Evolutionary conservation across 2,329 filamentous ascomycete genomes (phyloP).

Genomic region (Aspergillus ustus): DNA sequence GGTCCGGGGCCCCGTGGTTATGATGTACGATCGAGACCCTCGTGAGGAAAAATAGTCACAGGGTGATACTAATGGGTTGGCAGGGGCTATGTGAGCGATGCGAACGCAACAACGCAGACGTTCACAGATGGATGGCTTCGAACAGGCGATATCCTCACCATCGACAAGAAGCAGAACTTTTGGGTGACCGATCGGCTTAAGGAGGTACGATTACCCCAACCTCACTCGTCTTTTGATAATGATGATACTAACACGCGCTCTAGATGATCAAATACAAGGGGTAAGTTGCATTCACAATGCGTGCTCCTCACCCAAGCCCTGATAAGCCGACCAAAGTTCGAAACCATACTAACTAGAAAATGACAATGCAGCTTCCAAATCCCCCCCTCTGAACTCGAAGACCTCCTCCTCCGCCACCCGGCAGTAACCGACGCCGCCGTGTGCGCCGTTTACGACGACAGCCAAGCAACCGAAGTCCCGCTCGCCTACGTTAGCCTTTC

Average conservation of each 20-base stretch:
- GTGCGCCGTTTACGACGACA: constrained; percentile 26
- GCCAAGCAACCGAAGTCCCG: constrained; percentile 27
- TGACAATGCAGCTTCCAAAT: constrained; percentile 24
- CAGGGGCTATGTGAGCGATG: constrained; percentile 24
- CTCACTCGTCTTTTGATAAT: not conserved
- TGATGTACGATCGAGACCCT: too few species aligned
- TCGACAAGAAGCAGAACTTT: constrained; percentile 24
- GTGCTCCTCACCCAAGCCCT: too few species aligned
- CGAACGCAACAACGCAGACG: constrained; percentile 18
- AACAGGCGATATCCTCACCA: constrained; percentile 25
- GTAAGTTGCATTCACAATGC: constrained; percentile 3
- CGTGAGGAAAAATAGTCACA: too few species aligned
- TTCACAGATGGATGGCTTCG: constrained; percentile 24
- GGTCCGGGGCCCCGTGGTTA: constrained; percentile 23
- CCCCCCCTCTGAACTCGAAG: constrained; percentile 17
- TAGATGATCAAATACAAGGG: constrained; percentile 28
- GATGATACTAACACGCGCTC: not conserved
- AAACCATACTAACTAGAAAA: not conserved
- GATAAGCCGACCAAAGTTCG: too few species aligned
- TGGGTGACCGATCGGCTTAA: constrained; percentile 28
- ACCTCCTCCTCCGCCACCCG: constrained; percentile 12
- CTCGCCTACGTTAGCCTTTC: constrained; percentile 25
- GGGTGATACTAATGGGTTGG: not conserved
- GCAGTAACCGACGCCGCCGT: constrained; percentile 27
- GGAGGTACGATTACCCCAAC: constrained; percentile 17